Evolutionary conservation across 805 yeast species (phyloP).

Genomic region (Saccharomycopsis fodiens): DNA sequence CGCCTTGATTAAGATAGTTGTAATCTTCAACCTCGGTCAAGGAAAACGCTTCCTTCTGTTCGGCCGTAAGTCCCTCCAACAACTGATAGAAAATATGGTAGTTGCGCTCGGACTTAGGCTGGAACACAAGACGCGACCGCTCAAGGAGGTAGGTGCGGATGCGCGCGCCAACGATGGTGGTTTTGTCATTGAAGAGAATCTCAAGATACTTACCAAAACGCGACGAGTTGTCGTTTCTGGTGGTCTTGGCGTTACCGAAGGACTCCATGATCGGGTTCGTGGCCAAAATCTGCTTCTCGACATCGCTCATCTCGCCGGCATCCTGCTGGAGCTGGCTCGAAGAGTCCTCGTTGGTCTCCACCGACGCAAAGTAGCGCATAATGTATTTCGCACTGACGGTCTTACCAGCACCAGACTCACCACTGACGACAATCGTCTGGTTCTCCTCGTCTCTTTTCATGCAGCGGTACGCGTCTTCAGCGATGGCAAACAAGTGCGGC

Average conservation of each 20-base stretch:
- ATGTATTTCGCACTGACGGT: constrained; percentile 95
- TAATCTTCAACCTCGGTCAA: constrained; percentile 62
- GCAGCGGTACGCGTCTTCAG: constrained; percentile 93
- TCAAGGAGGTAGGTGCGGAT: constrained; percentile 89
- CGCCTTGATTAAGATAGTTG: constrained; percentile 86
- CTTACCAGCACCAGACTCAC: constrained; percentile 99
- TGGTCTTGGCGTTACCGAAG: constrained; percentile 89
- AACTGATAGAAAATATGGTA: constrained; percentile 92
- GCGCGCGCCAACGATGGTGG: constrained; percentile 87
- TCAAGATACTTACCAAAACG: constrained; percentile 92
- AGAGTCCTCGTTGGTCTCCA: constrained; percentile 42
- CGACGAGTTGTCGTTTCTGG: constrained; percentile 82
- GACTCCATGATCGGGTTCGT: constrained; percentile 90
- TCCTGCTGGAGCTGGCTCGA: constrained; percentile 30
- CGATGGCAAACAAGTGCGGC: constrained; percentile 95
- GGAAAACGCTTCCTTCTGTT: constrained; percentile 48
- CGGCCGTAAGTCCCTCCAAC: constrained; percentile 52
- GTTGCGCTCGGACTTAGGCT: constrained; percentile 84
- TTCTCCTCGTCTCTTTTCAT: constrained; percentile 81
- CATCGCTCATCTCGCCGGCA: constrained; percentile 68
- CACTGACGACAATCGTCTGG: constrained; percentile 94
- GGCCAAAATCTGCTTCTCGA: constrained; percentile 90
- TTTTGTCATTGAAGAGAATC: constrained; percentile 68
- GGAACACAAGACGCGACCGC: constrained; percentile 90
- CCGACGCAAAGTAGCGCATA: constrained; percentile 96